Evolutionary conservation across 176 grass and related monocot species (phyloP).

Genomic region (Oryza meridionalis): DNA sequence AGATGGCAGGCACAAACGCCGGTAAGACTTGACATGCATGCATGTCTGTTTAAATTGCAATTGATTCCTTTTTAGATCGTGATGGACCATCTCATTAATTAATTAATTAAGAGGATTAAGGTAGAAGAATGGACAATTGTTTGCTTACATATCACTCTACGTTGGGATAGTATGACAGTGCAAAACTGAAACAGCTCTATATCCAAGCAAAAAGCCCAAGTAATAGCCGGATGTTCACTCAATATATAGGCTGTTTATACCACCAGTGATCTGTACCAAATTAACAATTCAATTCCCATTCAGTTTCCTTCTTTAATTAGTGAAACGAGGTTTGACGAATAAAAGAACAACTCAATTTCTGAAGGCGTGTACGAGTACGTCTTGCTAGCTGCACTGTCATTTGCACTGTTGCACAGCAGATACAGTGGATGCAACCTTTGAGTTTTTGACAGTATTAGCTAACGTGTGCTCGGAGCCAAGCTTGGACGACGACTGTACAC

Average conservation of each 20-base stretch:
- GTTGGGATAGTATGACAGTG: too few relatives aligned
- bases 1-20: not conserved
- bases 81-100: not conserved
- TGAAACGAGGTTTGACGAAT: not conserved
- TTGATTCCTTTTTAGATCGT: not conserved
- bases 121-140: not conserved
- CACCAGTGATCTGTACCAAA: too few relatives aligned
- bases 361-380: too few relatives aligned
- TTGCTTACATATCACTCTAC: too few relatives aligned
- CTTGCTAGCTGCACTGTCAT: not conserved
- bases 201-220: too few relatives aligned
- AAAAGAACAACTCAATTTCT: not conserved
- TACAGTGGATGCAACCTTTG: not conserved
- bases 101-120: not conserved
- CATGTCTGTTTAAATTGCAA: not conserved
- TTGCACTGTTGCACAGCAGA: not conserved
- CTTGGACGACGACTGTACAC: not conserved
- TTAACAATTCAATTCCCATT: too few relatives aligned
- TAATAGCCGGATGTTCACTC: too few relatives aligned
- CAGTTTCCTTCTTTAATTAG: too few relatives aligned
- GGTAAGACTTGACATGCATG: constrained; percentile 1
- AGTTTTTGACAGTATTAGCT: not conserved
- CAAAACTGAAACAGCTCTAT: too few relatives aligned
- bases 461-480: not conserved
- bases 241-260: too few relatives aligned